These are phyloP conservation scores for Amanita pseudoporphyria DNA, from an alignment of 768 basidiomycete species.

Conservation along the genomic window DNA sequence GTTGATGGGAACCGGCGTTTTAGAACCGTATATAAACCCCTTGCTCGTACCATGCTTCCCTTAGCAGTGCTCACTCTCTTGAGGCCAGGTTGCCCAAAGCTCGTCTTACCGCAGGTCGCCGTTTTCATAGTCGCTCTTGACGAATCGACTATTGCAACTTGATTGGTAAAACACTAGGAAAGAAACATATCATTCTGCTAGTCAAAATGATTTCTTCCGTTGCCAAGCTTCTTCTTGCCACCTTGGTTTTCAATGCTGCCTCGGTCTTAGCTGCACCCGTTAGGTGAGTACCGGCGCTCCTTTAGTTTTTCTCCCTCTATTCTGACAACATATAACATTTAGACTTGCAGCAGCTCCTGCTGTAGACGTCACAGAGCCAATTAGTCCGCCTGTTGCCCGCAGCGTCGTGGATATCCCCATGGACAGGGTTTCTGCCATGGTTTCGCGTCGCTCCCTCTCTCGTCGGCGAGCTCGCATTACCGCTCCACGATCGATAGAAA, in stretches of 20 bases:
- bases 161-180: conserved; percentile 12
- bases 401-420: conserved; percentile 21
- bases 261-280: conserved; percentile 29
- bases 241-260: conserved; percentile 29
- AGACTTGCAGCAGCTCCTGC: conserved; percentile 17
- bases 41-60: conserved; percentile 16
- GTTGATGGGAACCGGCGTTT: not conserved
- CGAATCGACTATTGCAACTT: conserved; percentile 6
- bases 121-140: conserved; percentile 13
- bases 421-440: conserved; percentile 11
- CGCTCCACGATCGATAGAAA: conserved; percentile 14
- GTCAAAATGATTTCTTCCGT: conserved; percentile 32
- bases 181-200: conserved; percentile 22
- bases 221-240: conserved; percentile 26
- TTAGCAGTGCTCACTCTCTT: conserved; percentile 36
- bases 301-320: not conserved
- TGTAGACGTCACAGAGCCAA: conserved; percentile 15
- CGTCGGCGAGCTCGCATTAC: conserved; percentile 21
- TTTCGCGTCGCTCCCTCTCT: conserved; percentile 10
- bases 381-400: conserved; percentile 15
- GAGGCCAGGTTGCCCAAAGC: conserved; percentile 39
- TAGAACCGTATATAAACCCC: conserved; percentile 22
- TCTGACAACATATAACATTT: conserved; percentile 13
- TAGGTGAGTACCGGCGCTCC: conserved; percentile 17
- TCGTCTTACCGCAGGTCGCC: conserved; percentile 31